These are phyloP conservation scores for Gnetum montanum DNA, from an alignment of 75 land plant genomes.

Conservation along the genomic window DNA sequence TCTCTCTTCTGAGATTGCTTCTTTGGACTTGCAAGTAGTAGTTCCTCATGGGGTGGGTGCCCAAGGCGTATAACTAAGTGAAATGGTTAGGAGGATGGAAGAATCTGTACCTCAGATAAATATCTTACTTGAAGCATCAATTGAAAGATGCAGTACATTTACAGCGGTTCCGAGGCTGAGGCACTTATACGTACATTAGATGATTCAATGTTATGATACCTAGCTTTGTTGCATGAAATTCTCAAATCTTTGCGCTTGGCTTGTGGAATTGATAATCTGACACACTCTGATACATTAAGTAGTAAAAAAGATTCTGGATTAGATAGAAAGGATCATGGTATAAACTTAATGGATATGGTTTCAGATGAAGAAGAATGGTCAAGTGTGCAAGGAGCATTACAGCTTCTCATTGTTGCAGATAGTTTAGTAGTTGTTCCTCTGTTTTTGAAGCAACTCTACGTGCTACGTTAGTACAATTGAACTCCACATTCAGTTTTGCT, in stretches of 20 bases:
- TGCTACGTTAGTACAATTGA: constrained; percentile 73
- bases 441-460: constrained; percentile 98
- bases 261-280: constrained; percentile 67
- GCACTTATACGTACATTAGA: constrained; percentile 80
- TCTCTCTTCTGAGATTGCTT: constrained; percentile 55
- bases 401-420: constrained; percentile 87
- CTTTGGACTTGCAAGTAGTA: constrained; percentile 83
- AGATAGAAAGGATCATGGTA: constrained; percentile 52
- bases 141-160: constrained; percentile 90
- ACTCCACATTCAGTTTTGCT: constrained; percentile 59
- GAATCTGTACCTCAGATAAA: constrained; percentile 91
- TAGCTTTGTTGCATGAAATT: constrained; percentile 70
- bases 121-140: constrained; percentile 77
- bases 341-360: constrained; percentile 44
- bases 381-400: constrained; percentile 92
- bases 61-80: constrained; percentile 97
- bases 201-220: constrained; percentile 78
- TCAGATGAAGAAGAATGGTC: constrained; percentile 99
- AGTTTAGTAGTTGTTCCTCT: constrained; percentile 76
- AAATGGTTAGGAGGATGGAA: constrained; percentile 96
- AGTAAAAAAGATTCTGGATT: constrained; percentile 55
- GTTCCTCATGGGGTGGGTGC: constrained; percentile 81
- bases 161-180: constrained; percentile 97
- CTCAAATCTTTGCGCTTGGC: constrained; percentile 76
- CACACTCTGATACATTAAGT: constrained; percentile 23